phyloP scores from a whole-genome alignment of 1,284 basidiomycete genomes.

The Sparassis latifolia region DNA sequence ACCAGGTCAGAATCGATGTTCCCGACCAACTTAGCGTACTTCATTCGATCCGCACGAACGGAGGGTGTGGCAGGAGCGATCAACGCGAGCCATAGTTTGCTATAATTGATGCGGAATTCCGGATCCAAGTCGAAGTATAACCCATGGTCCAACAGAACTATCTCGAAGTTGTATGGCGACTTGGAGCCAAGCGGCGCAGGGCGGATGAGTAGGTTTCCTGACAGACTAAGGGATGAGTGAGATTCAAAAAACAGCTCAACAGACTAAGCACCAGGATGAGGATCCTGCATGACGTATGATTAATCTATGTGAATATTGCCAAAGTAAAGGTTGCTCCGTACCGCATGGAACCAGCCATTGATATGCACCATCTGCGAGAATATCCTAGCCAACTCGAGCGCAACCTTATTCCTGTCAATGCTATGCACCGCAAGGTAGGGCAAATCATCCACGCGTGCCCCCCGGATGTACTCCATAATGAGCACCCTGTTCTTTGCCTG shows the following conservation, averaged over 20 bases:
- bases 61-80: conserved; percentile 66
- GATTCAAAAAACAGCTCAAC: not conserved
- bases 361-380: conserved; percentile 97
- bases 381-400: conserved; percentile 83
- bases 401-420: conserved; percentile 93
- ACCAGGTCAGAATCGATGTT: conserved; percentile 86
- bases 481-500: conserved; percentile 82
- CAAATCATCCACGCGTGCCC: conserved; percentile 87
- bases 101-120: conserved; percentile 73
- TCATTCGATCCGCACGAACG: conserved; percentile 61
- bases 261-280: conserved; percentile 48
- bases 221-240: conserved; percentile 2
- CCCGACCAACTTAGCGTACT: conserved; percentile 84
- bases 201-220: conserved; percentile 89
- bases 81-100: conserved; percentile 81
- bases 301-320: conserved; percentile 1
- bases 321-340: conserved; percentile 28
- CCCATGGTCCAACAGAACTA: conserved; percentile 88
- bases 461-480: conserved; percentile 92
- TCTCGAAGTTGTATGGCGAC: conserved; percentile 91
- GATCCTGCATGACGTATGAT: conserved; percentile 45
- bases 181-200: conserved; percentile 55
- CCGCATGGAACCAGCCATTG: conserved; percentile 88
- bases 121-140: conserved; percentile 87
- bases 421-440: conserved; percentile 76